Evolutionary conservation across 2,329 filamentous ascomycete species (phyloP), one percentile per base, ranked within the genome.

Genomic region (Diaporthe velutina): DNA sequence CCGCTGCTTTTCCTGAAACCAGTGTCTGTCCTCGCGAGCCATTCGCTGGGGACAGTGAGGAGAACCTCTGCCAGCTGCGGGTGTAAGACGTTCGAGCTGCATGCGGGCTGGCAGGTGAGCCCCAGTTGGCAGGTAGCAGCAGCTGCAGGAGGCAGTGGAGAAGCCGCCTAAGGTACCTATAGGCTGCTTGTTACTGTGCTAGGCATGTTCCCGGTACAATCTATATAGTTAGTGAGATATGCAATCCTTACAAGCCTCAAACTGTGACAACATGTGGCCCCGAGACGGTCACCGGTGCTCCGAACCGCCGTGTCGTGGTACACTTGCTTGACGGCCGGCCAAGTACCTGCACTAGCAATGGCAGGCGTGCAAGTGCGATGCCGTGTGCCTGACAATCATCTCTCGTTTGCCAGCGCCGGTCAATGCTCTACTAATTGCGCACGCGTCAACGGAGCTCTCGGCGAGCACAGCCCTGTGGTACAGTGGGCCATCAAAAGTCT

Each of bases 171-270:
- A n/a, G n/a, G n/a, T 15, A 50, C 48, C n/a, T 50, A 15, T 28
- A 9, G 22, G 3, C 50, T 3, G 5, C 50, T 15, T 4, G 25
- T 30, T 45, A 45, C 42, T 15, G 40, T 45, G 17, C 50, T 25
- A 35, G 55, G 55, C 33, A 58, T 58, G 30, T 10, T 42, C 38
- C 35, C 28, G 58, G 54, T 22, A 57, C 54, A 30, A 7, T 10
- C 42, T 38, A 66, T 66, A 50, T 42, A 13, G 60, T 40, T 28
- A 35, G 61, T 35, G 6, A 48, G 17, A 52, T 50, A 50, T 25
- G 8, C 61, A 67, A 67, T 67, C 61, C 61, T 67, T 38, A 52
- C 61, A 67, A 67, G 61, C 61, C 33, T 50, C 61, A 67, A 67
- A 67, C 61, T 13, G 45, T 67, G 61, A 50, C 61, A 67, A 67